Conservation (phyloP, 306 rosid species). For the Begonia masoniana region DNA sequence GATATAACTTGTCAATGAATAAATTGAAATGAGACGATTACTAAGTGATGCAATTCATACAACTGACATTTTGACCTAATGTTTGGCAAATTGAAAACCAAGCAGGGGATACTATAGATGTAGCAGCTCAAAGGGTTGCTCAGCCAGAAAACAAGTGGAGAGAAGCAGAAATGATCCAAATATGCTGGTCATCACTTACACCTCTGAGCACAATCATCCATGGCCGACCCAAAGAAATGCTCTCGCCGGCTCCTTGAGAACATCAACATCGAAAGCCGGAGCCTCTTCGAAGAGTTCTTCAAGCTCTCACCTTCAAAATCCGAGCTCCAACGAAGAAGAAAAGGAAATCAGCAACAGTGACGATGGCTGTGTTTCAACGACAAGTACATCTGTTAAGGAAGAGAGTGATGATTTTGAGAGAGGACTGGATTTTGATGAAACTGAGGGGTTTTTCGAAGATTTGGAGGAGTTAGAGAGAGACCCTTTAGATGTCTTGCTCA, state of each 20-base stretch:
- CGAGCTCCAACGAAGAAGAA: slow-evolving; percentile 13
- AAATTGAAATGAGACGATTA: neutral
- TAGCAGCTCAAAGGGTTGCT: slow-evolving; percentile 91
- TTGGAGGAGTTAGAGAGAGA: slow-evolving; percentile 59
- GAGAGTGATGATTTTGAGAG: slow-evolving; percentile 42
- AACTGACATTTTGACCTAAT: neutral
- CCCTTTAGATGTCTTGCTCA: slow-evolving; percentile 47
- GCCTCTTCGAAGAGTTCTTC: slow-evolving; percentile 15
- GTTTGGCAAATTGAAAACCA: too few relatives aligned
- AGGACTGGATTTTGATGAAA: slow-evolving; percentile 9
- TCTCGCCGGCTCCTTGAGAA: slow-evolving; percentile 71
- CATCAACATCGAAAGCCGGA: slow-evolving; percentile 42
- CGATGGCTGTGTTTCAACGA: neutral
- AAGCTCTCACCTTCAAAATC: slow-evolving; percentile 3
- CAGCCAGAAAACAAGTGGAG: slow-evolving; percentile 91
- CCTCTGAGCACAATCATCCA: slow-evolving; percentile 95
- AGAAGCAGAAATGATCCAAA: slow-evolving; percentile 84
- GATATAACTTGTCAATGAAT: neutral
- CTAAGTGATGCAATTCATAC: neutral
- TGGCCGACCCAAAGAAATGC: slow-evolving; percentile 98
- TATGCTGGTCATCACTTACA: slow-evolving; percentile 89
- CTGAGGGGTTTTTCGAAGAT: slow-evolving; percentile 63
- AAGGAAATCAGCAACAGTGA: slow-evolving; percentile 3
- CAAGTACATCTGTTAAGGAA: slow-evolving; percentile 31
- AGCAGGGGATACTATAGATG: slow-evolving; percentile 86